Base-by-base conservation (phyloP, 2,329 filamentous ascomycete species). In the Colletotrichum tanaceti region DNA sequence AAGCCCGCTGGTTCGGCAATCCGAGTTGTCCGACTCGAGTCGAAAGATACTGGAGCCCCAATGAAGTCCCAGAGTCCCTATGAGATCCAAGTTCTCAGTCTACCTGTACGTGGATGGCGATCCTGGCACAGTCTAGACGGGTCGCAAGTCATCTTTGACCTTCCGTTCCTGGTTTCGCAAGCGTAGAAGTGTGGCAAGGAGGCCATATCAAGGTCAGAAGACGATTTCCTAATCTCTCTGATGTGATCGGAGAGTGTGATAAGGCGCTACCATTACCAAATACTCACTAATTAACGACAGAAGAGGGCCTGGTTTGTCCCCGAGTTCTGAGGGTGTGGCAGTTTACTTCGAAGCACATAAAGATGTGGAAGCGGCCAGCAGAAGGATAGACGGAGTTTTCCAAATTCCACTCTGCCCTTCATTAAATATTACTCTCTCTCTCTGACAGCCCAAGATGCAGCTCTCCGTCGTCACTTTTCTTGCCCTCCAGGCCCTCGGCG, bases 401-500 rank as follows among this genome's bases (percentile, higher is more conserved):
- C 20, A n/a, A 28, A 20, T 38, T 3, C 5, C 2, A 10, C 1
- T 20, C 11, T 22, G 11, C 32, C 2, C 28, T 24, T 14, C 10
- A 11, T 5, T 14, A n/a, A n/a, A n/a, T n/a, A 32, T 10, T 4
- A 6, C 9, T 6, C 13, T 5, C 28, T 14, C 5, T 18, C 24
- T 2, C 22, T 11, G n/a, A 5, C 13, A 20, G 10, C 6, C 9
- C 35, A 39, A 7, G 9, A 68, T 68, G 65, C 65, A 65, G 16
- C 20, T 68, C 32, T 65, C 61, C 14, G 20, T 53, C 6, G n/a
- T 55, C n/a, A 28, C 43, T 16, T 5, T 59, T 24, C 20, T 68
- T n/a, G 61, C 61, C 16, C 47, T 68, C 10, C 65, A 68, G 43
- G 65, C 65, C 16, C n/a, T 65, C 14, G 65, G 46, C 47, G 54